Evolutionary conservation across 2,329 filamentous ascomycete genomes (phyloP).

Genomic region (Cryphonectria naterciae): DNA sequence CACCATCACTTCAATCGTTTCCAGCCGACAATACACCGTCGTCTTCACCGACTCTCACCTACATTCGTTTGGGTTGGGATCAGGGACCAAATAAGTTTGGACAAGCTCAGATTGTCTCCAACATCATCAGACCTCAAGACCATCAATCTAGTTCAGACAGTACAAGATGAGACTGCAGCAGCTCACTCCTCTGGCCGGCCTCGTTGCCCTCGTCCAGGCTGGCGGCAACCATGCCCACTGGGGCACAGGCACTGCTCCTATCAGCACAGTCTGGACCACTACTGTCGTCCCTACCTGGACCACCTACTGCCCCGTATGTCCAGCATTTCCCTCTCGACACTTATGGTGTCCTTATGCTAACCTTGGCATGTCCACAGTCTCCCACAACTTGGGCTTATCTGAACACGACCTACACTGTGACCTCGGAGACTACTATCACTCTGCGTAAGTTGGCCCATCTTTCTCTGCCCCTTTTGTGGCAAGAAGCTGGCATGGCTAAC

Average conservation of each 20-base stretch:
- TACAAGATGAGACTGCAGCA: slow-evolving; percentile 32
- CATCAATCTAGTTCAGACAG: not conserved
- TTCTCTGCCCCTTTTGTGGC: not conserved
- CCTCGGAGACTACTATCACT: slow-evolving; percentile 47
- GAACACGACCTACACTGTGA: slow-evolving; percentile 50
- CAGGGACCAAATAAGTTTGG: not conserved
- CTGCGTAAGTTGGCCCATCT: slow-evolving; percentile 42
- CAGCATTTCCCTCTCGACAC: not conserved
- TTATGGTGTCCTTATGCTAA: not conserved
- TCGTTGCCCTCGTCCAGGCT: slow-evolving; percentile 26
- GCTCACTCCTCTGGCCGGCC: slow-evolving; percentile 23
- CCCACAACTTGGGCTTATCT: slow-evolving; percentile 45
- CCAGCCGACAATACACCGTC: slow-evolving; percentile 18
- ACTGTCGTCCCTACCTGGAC: slow-evolving; percentile 44
- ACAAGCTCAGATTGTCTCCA: not conserved
- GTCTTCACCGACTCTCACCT: slow-evolving; percentile 24
- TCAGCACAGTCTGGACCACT: slow-evolving; percentile 41
- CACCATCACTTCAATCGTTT: slow-evolving; percentile 22
- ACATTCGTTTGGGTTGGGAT: slow-evolving; percentile 15
- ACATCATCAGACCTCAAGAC: not conserved
- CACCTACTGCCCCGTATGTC: slow-evolving; percentile 50
- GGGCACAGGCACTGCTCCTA: slow-evolving; percentile 26
- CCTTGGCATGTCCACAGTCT: slow-evolving; percentile 33
- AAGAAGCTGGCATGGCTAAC: slow-evolving; percentile 33
- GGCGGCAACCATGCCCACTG: slow-evolving; percentile 29